phyloP scores from a whole-genome alignment of 2,329 filamentous ascomycete species.

The Penicillium crustosum region DNA sequence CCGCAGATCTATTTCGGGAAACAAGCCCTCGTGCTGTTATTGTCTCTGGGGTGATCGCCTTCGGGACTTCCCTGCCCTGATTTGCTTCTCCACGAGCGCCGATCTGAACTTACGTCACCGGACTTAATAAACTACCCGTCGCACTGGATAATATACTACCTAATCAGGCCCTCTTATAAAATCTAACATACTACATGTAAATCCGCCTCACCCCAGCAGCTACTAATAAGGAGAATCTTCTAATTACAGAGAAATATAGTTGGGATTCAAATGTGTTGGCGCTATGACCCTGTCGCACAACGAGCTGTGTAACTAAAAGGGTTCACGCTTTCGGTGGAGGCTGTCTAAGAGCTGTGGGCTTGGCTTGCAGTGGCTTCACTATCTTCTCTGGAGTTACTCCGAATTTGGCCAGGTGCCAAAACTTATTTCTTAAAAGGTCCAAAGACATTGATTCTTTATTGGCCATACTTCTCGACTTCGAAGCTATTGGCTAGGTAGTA shows the following conservation, averaged over 20 bases:
- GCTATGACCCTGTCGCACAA: not conserved
- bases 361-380: not conserved
- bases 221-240: not conserved
- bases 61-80: not conserved
- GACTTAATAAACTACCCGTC: not conserved
- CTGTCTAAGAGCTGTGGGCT: not conserved
- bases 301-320: not conserved
- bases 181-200: not conserved
- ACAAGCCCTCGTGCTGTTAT: not conserved
- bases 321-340: not conserved
- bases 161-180: not conserved
- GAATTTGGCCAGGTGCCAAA: not conserved
- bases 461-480: not conserved
- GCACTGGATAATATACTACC: not conserved
- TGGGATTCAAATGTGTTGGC: not conserved
- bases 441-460: not conserved
- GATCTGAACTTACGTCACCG: conserved; percentile 1
- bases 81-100: not conserved
- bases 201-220: not conserved
- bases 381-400: not conserved
- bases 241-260: not conserved
- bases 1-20: not conserved
- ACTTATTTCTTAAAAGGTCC: not conserved
- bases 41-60: not conserved
- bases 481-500: not conserved